phyloP scores from a whole-genome alignment of 2,329 filamentous ascomycete species.

The Fragosphaeria purpurea region DNA sequence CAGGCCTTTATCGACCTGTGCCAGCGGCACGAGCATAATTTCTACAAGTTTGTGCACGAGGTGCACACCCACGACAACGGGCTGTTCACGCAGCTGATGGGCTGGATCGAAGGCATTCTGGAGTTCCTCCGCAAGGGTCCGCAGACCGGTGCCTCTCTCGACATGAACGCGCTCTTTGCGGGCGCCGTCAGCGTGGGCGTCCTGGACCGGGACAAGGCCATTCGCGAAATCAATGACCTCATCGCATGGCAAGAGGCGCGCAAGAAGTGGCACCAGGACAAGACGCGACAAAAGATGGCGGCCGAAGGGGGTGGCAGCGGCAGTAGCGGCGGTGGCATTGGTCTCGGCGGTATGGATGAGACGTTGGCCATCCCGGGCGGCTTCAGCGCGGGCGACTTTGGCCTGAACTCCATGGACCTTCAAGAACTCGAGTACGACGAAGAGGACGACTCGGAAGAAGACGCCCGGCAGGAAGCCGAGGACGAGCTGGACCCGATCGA shows the following conservation, averaged over 20 bases:
- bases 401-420: conserved; percentile 75
- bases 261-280: conserved; percentile 97
- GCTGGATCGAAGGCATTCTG: conserved; percentile 91
- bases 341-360: too few species aligned
- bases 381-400: conserved; percentile 81
- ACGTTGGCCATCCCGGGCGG: conserved; percentile 39
- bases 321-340: neutral
- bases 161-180: conserved; percentile 89
- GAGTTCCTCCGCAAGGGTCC: conserved; percentile 86
- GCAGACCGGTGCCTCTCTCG: conserved; percentile 64
- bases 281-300: conserved; percentile 98
- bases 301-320: conserved; percentile 56
- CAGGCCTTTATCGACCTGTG: conserved; percentile 97
- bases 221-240: conserved; percentile 71
- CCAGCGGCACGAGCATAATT: conserved; percentile 86
- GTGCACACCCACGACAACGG: conserved; percentile 96
- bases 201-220: conserved; percentile 62
- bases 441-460: conserved; percentile 48
- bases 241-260: conserved; percentile 91
- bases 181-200: conserved; percentile 58
- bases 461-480: conserved; percentile 58
- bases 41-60: conserved; percentile 98
- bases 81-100: conserved; percentile 91
- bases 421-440: conserved; percentile 78
- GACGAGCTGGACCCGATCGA: conserved; percentile 81